These are phyloP conservation scores for Pseudocercospora cruenta DNA, from an alignment of 2,329 filamentous ascomycete genomes.

Conservation along the genomic window DNA sequence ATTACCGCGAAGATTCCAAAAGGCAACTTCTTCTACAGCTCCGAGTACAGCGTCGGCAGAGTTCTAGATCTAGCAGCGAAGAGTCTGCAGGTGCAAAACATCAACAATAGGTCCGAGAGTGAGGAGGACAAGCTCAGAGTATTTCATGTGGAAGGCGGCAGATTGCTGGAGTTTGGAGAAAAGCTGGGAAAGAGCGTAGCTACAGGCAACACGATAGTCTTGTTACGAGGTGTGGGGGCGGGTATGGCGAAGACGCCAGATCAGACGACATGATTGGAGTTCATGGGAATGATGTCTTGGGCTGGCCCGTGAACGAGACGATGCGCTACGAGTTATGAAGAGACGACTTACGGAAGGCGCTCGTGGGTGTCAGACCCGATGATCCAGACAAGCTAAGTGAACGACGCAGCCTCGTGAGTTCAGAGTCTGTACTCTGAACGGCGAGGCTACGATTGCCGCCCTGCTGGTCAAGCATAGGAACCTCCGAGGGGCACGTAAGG, in stretches of 20 bases:
- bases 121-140: constrained; percentile 82
- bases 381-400: not conserved
- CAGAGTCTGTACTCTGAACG: not conserved
- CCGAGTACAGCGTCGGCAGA: constrained; percentile 86
- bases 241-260: constrained; percentile 43
- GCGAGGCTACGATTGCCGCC: not conserved
- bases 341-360: not conserved
- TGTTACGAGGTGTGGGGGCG: constrained; percentile 83
- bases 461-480: not conserved
- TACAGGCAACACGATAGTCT: constrained; percentile 86
- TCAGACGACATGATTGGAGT: constrained; percentile 23
- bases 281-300: not conserved
- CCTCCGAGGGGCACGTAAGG: not conserved
- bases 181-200: constrained; percentile 73
- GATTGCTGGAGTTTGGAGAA: constrained; percentile 84
- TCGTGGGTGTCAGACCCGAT: not conserved
- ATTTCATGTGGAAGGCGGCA: constrained; percentile 89
- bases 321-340: not conserved
- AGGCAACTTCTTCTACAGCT: constrained; percentile 55
- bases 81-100: constrained; percentile 76
- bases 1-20: constrained; percentile 79
- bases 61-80: constrained; percentile 78
- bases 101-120: constrained; percentile 76
- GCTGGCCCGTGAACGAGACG: not conserved
- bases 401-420: not conserved